phyloP scores from a whole-genome alignment of 371 early-diverging fungal species.

The Rhizomucor pusillus region DNA sequence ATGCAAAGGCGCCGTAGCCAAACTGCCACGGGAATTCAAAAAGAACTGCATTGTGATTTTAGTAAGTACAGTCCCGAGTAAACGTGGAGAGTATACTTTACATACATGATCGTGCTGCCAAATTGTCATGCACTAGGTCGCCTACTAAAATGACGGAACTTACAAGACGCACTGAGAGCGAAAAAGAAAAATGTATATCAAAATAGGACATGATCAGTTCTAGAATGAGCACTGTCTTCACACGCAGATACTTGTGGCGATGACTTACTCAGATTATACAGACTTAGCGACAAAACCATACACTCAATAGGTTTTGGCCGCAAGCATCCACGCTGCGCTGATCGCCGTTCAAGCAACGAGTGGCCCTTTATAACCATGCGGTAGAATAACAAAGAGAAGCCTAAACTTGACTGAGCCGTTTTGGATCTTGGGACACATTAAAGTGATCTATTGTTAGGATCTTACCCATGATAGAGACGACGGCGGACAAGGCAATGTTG shows the following conservation, averaged over 20 bases:
- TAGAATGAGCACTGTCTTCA: background rate
- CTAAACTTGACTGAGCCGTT: constrained; percentile 2
- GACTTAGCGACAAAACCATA: constrained; percentile 19
- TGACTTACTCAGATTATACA: constrained; percentile 20
- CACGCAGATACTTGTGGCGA: background rate
- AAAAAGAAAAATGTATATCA: background rate
- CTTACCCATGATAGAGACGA: constrained; percentile 22
- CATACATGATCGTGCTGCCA: constrained; percentile 18
- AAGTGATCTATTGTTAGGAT: background rate
- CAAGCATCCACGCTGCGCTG: constrained; percentile 9
- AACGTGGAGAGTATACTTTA: background rate
- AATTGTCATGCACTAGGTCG: constrained; percentile 11
- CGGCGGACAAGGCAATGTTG: constrained; percentile 20
- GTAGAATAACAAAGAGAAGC: constrained; percentile 8
- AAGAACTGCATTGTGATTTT: background rate
- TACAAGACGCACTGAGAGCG: constrained; percentile 20
- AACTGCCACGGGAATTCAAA: constrained; percentile 29
- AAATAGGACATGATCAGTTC: too few relatives aligned
- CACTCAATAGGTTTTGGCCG: constrained; percentile 25
- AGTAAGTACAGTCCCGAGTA: background rate
- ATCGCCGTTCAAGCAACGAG: constrained; percentile 10
- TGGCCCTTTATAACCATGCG: constrained; percentile 17
- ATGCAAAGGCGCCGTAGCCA: constrained; percentile 27
- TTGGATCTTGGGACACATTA: background rate
- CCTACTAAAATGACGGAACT: constrained; percentile 17